Conservation (phyloP, 495 filamentous ascomycete genomes). For the Achaetomiella virescens region DNA sequence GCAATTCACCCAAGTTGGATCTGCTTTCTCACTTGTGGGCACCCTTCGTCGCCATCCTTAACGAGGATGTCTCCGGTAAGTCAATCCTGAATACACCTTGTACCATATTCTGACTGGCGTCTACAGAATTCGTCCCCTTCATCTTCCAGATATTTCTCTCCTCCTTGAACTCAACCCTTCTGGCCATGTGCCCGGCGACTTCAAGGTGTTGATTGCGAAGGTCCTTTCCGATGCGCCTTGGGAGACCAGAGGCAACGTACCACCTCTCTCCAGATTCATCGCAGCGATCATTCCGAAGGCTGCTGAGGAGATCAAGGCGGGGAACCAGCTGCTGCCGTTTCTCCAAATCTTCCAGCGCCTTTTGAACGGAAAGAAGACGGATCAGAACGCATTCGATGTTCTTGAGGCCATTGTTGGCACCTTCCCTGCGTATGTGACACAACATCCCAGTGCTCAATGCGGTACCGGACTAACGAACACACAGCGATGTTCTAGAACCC, state of each 20-base stretch:
- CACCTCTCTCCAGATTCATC: slow-evolving; percentile 80
- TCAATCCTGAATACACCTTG: neutral
- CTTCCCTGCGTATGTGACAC: slow-evolving; percentile 57
- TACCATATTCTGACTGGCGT: slow-evolving; percentile 12
- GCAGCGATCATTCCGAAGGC: slow-evolving; percentile 74
- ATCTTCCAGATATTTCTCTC: slow-evolving; percentile 88
- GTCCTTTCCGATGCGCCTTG: slow-evolving; percentile 73
- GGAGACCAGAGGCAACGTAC: slow-evolving; percentile 88
- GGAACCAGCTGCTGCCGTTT: slow-evolving; percentile 66
- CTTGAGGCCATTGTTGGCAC: slow-evolving; percentile 69
- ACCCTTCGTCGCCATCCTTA: slow-evolving; percentile 69
- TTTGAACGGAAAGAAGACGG: slow-evolving; percentile 62
- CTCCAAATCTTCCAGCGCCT: slow-evolving; percentile 91
- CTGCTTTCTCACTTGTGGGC: slow-evolving; percentile 71
- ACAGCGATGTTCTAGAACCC: slow-evolving; percentile 56
- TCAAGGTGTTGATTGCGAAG: slow-evolving; percentile 65
- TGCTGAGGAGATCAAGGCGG: slow-evolving; percentile 60
- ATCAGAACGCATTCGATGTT: slow-evolving; percentile 80
- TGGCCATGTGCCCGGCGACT: slow-evolving; percentile 64
- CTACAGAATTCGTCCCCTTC: slow-evolving; percentile 85
- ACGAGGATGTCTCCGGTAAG: slow-evolving; percentile 71
- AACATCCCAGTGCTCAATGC: neutral
- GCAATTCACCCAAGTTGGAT: slow-evolving; percentile 58
- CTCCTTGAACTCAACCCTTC: slow-evolving; percentile 78
- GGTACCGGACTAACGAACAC: slow-evolving; percentile 19